Base-by-base conservation (phyloP, 2,329 filamentous ascomycete species). In the Cladosporium sphaerospermum region DNA sequence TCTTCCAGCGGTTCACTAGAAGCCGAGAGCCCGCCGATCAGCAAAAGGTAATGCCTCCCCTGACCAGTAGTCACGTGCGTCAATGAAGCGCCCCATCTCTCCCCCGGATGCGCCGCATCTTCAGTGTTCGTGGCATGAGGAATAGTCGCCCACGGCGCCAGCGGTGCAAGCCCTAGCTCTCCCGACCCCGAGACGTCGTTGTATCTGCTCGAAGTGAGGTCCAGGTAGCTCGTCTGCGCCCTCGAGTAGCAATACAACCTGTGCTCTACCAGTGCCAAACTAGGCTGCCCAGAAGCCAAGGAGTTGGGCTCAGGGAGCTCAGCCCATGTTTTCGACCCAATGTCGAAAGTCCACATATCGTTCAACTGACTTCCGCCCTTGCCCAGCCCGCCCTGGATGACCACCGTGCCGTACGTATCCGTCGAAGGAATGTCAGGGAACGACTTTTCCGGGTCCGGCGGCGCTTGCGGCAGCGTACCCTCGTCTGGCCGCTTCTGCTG, bases 1-100 rank as follows among this genome's bases (percentile, higher is more conserved):
- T 80, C 78, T 41, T 63, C 41, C 50, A 60, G 33, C 13, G 47
- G 34, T n/a, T 59, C 62, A 8, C 58, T 62, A 13, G 54, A 51
- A 0, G 46, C 47, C 5, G 45, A 31, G n/a, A 70, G 68, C 6
- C 78, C 78, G 11, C 78, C 74, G 52, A 80, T 64, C 39, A 77
- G 75, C 2, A 80, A 64, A 1, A 81, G 69, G 59, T 79, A 81
- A 39, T 75, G 68, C 9, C 78, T 71, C 4, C 78, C 78, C 55
- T 76, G 74, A 9, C 78, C 78, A 0, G 77, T 79, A 0, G 72
- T 73, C 8, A 81, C 62, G 9, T 73, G 71, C 2, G 76, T 59
- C 9, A 81, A 61, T 1, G 71, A 73, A 1, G 73, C 73, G 11
- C 71, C 70, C 3, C 65, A 67, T 3, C 77, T 70, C 8, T 71